Percentiles rank a stretch among this genome's conserved stretches.
phyloP scores from a whole-genome alignment of 2,329 filamentous ascomycete species.

The Colletotrichum sidae region DNA sequence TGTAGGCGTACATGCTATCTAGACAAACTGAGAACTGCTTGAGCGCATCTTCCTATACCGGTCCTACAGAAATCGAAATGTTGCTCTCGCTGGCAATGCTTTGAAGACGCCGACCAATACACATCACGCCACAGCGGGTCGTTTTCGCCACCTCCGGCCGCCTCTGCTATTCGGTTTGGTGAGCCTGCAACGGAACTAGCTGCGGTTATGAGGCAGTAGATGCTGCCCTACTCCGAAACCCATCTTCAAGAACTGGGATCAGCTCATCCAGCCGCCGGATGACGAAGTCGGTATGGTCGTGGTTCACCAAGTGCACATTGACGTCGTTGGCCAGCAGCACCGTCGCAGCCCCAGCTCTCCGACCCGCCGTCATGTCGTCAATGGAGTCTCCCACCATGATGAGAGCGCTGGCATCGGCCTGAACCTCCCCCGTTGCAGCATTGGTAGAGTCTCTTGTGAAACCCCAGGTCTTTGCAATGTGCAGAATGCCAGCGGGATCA shows the following conservation, averaged over 20 bases:
- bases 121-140: no score
- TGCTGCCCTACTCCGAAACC: conserved; percentile 63
- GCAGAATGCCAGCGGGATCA: conserved; percentile 85
- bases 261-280: conserved; percentile 81
- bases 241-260: conserved; percentile 78
- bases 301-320: conserved; percentile 76
- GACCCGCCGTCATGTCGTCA: conserved; percentile 92
- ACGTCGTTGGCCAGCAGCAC: conserved; percentile 88
- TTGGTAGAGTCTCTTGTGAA: conserved; percentile 48
- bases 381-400: conserved; percentile 84
- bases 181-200: no score
- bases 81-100: neutral
- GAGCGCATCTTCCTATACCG: conserved; percentile 1
- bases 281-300: conserved; percentile 82
- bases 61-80: neutral
- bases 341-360: conserved; percentile 85
- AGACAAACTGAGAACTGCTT: conserved; percentile 35
- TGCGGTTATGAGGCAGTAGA: neutral
- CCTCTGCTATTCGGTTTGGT: neutral
- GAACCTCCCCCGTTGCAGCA: conserved; percentile 26
- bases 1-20: conserved; percentile 32
- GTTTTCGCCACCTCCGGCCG: neutral
- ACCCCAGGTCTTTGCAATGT: conserved; percentile 84
- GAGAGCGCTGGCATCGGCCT: conserved; percentile 58
- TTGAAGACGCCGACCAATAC: no score